Base-by-base conservation (phyloP, 2,329 filamentous ascomycete genomes). In the Capronia epimyces region DNA sequence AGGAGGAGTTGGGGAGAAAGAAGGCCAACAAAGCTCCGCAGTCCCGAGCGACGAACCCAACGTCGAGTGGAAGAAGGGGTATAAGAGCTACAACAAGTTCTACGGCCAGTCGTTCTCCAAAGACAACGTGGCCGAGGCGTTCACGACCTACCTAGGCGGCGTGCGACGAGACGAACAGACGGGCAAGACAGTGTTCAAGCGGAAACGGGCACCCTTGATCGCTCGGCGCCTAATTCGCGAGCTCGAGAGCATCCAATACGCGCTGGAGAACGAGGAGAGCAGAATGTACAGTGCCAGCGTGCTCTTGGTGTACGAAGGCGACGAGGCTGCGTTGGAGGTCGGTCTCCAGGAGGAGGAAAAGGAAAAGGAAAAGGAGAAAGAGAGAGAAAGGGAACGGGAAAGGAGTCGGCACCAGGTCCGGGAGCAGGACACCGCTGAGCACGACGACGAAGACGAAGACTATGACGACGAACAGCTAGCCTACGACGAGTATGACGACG, bases 261-360 rank as follows among this genome's bases (percentile, higher is more conserved):
- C 75, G 3, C 65, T 79, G 7, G 75, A 80, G 59, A 67, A 72
- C 1, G 69, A 78, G 43, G 82, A 86, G 66, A 83, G 78, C 61
- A 71, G 82, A 43, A 85, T 86, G 81, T 85, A 84, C 64, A 81
- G 79, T 12, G 75, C 82, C 0, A 84, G 80, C 59, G 71, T 86
- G 13, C 64, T 86, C 41, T 75, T 85, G 31, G 78, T 84, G 12
- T 86, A 84, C 59, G 82, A 86, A 65, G 82, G 82, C 5, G 79
- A 85, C 58, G 67, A 71, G 1, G 70, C 76, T 16, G 76, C 76
- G 16, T 72, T 83, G 48, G 71, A 76, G 46, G 67, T 69, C 34
- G 71, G 75, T 1, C 46, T 62, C 59, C 34, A 56, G 47, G 16
- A 55, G 40, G 12, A 53, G 44, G 6, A 53, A 56, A 69, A 84